Evolutionary conservation across 2,329 filamentous ascomycete species (phyloP).

Genomic region (Apiospora phragmitis): DNA sequence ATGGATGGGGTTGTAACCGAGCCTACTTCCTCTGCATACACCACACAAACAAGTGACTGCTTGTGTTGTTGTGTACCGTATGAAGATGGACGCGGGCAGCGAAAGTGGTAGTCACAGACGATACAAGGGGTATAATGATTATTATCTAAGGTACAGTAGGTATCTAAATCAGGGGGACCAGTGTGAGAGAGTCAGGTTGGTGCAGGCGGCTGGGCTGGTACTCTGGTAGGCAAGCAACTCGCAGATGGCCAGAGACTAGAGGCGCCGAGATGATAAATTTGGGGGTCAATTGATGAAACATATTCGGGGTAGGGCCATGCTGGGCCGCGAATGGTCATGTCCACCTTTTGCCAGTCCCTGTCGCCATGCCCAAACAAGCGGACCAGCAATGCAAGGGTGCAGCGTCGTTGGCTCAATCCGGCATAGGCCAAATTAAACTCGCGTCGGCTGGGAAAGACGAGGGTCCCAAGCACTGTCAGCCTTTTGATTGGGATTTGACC

Average conservation of each 20-base stretch:
- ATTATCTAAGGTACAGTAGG: neutral
- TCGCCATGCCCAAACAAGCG: constrained; percentile 7
- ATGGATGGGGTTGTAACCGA: neutral
- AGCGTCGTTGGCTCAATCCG: constrained; percentile 20
- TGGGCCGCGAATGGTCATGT: neutral
- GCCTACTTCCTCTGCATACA: neutral
- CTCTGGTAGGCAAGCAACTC: neutral
- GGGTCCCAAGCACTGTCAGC: constrained; percentile 15
- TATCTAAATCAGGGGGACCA: neutral
- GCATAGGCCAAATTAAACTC: constrained; percentile 38
- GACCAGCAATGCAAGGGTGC: constrained; percentile 13
- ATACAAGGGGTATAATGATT: constrained; percentile 4
- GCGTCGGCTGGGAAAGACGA: constrained; percentile 28
- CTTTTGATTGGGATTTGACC: constrained; percentile 14
- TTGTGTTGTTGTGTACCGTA: neutral
- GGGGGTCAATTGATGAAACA: constrained; percentile 9
- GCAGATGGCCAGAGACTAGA: neutral
- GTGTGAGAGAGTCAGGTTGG: neutral
- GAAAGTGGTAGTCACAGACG: neutral
- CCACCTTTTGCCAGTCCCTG: constrained; percentile 5
- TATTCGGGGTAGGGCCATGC: constrained; percentile 4
- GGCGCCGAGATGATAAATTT: constrained; percentile 8
- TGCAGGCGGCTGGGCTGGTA: neutral
- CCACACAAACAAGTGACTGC: neutral
- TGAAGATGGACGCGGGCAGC: neutral